Evolutionary conservation across 106 monocot genomes (phyloP).

Genomic region (Dioscorea zingiberensis): DNA sequence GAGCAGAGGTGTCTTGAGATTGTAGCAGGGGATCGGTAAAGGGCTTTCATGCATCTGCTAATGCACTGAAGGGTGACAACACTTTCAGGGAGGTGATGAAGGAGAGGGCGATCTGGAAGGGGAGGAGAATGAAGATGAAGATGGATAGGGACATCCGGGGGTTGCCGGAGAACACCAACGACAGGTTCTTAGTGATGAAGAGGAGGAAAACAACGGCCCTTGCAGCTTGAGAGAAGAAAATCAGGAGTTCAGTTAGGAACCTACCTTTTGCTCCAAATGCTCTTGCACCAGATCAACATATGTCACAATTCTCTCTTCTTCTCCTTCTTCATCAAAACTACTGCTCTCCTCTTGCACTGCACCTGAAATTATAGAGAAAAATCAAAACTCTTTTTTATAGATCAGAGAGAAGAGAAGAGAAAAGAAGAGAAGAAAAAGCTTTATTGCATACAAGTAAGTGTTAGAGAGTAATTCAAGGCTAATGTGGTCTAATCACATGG

Average conservation of each 20-base stretch:
- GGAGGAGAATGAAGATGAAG: not conserved
- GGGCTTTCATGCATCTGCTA: slow-evolving; percentile 6
- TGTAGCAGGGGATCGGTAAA: slow-evolving; percentile 37
- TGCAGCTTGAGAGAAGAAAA: not conserved
- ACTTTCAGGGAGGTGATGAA: not conserved
- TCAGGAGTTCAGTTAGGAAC: not conserved
- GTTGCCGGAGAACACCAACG: not conserved
- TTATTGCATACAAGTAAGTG: too few species aligned
- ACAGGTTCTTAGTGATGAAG: not conserved
- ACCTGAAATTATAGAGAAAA: not conserved
- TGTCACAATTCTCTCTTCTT: not conserved
- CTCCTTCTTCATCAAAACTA: not conserved
- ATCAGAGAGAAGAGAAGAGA: too few species aligned
- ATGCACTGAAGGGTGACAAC: not conserved
- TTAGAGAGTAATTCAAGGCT: too few species aligned
- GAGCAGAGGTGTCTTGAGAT: slow-evolving; percentile 19
- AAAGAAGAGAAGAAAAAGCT: too few species aligned
- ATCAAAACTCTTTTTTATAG: too few species aligned
- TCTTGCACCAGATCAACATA: not conserved
- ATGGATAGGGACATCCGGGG: not conserved
- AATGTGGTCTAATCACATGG: too few species aligned
- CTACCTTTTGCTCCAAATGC: not conserved
- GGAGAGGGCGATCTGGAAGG: not conserved
- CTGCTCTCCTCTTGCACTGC: not conserved
- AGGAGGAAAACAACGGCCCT: not conserved